Percentiles rank a stretch among this genome's conserved stretches.
Evolutionary conservation across 225 moss, liverwort and hornwort genomes (phyloP).

Genomic region (Physcomitrium patens): DNA sequence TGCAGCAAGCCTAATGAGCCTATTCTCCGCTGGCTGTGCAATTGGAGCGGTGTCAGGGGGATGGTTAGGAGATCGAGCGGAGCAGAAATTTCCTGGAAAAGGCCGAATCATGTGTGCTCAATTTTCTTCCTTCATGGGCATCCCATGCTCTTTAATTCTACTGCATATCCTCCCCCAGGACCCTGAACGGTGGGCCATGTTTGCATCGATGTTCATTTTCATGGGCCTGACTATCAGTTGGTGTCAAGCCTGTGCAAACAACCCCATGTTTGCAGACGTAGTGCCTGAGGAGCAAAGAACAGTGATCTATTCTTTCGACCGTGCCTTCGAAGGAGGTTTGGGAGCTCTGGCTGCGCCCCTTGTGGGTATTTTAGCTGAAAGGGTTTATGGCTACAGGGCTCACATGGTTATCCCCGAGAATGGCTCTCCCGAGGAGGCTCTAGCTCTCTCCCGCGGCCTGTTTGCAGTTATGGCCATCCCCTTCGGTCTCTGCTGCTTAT

Average conservation of each 20-base stretch:
- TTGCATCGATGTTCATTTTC: constrained; percentile 62
- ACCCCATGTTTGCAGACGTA: constrained; percentile 95
- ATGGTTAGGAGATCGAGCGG: constrained; percentile 84
- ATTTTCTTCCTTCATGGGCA: constrained; percentile 91
- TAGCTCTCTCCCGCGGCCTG: constrained; percentile 81
- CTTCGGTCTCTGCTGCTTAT: constrained; percentile 84
- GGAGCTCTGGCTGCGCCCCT: constrained; percentile 85
- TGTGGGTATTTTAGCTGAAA: constrained; percentile 88
- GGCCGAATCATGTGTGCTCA: constrained; percentile 95
- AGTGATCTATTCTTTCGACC: constrained; percentile 86
- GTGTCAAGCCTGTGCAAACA: constrained; percentile 95
- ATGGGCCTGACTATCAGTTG: constrained; percentile 91
- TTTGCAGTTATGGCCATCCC: constrained; percentile 90
- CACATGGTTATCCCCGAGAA: constrained; percentile 60
- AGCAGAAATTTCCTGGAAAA: constrained; percentile 69
- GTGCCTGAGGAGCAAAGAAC: constrained; percentile 89
- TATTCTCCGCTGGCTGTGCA: constrained; percentile 83
- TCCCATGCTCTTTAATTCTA: constrained; percentile 82
- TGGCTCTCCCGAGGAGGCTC: constrained; percentile 77
- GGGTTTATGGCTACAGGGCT: constrained; percentile 79
- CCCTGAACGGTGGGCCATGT: constrained; percentile 60
- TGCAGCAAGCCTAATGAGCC: constrained; percentile 91
- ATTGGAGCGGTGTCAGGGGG: constrained; percentile 87
- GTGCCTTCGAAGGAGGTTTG: constrained; percentile 90
- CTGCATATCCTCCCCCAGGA: constrained; percentile 80